These are phyloP conservation scores for Marsdenia floribunda DNA, from an alignment of 257 asterid genomes.

Conservation along the genomic window DNA sequence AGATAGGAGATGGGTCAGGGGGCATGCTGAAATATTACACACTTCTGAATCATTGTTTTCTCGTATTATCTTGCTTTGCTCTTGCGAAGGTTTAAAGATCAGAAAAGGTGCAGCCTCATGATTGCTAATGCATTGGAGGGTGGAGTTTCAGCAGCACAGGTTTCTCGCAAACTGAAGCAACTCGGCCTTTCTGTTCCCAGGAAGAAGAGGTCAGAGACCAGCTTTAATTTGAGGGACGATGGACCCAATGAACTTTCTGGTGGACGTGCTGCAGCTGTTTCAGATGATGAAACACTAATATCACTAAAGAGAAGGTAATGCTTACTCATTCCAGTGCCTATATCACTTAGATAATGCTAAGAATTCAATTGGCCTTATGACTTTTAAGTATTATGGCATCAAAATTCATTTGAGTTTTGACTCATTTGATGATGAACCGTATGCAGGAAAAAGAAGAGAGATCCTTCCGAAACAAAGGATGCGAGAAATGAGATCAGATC, in stretches of 20 bases:
- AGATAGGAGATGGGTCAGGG: background rate
- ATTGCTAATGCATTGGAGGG: conserved; percentile 84
- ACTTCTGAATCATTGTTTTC: background rate
- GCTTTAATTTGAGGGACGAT: conserved; percentile 53
- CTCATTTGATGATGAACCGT: conserved; percentile 18
- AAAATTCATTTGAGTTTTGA: background rate
- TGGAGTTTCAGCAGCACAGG: conserved; percentile 55
- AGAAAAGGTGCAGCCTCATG: conserved; percentile 80
- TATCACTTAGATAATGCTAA: background rate
- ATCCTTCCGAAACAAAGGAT: conserved; percentile 10
- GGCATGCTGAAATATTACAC: background rate
- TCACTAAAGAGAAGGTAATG: conserved; percentile 62
- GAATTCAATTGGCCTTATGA: background rate
- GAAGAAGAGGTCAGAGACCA: conserved; percentile 41
- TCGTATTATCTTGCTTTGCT: conserved; percentile 18
- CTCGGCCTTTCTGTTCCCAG: conserved; percentile 63
- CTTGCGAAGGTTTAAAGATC: conserved; percentile 72
- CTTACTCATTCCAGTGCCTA: conserved; percentile 1
- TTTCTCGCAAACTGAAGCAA: conserved; percentile 83
- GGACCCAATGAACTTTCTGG: conserved; percentile 31
- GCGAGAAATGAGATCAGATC: background rate
- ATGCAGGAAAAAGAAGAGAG: conserved; percentile 20
- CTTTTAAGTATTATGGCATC: background rate
- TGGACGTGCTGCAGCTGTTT: conserved; percentile 33
- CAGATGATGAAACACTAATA: conserved; percentile 63